Conservation (phyloP, 768 basidiomycete genomes). For the Collybia nuda region DNA sequence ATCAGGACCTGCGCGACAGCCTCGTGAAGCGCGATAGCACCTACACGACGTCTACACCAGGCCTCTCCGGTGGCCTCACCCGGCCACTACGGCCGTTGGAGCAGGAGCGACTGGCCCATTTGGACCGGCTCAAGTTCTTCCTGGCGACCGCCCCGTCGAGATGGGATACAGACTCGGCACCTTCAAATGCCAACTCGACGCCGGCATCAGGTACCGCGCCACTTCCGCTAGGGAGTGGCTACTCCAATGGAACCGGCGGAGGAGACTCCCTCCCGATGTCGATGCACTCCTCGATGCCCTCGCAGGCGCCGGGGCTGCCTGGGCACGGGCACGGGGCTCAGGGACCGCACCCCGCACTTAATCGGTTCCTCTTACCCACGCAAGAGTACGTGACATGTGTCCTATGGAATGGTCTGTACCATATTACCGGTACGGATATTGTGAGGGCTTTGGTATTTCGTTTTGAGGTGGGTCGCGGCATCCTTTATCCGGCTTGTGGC, state of each 20-base stretch:
- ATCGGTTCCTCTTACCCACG: slow-evolving; percentile 84
- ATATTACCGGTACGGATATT: slow-evolving; percentile 97
- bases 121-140: slow-evolving; percentile 87
- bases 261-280: slow-evolving; percentile 5
- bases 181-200: slow-evolving; percentile 23
- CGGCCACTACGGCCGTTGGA: slow-evolving; percentile 64
- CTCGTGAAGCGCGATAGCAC: slow-evolving; percentile 8
- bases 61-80: slow-evolving; percentile 42
- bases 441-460: slow-evolving; percentile 93
- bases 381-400: slow-evolving; percentile 91
- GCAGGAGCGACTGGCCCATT: slow-evolving; percentile 67
- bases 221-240: slow-evolving; percentile 2
- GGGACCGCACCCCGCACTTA: slow-evolving; percentile 65
- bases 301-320: slow-evolving; percentile 20
- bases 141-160: slow-evolving; percentile 80
- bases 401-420: slow-evolving; percentile 87
- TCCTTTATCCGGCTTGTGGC: slow-evolving; percentile 7
- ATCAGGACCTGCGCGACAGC: slow-evolving; percentile 3
- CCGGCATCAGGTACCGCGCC: slow-evolving; percentile 14
- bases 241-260: slow-evolving; percentile 4
- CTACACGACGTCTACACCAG: slow-evolving; percentile 23
- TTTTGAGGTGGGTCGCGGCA: slow-evolving; percentile 61
- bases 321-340: slow-evolving; percentile 46
- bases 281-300: slow-evolving; percentile 11
- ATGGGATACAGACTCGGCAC: slow-evolving; percentile 50